phyloP scores from a whole-genome alignment of 768 basidiomycete genomes.

The Pisolithus sp. region DNA sequence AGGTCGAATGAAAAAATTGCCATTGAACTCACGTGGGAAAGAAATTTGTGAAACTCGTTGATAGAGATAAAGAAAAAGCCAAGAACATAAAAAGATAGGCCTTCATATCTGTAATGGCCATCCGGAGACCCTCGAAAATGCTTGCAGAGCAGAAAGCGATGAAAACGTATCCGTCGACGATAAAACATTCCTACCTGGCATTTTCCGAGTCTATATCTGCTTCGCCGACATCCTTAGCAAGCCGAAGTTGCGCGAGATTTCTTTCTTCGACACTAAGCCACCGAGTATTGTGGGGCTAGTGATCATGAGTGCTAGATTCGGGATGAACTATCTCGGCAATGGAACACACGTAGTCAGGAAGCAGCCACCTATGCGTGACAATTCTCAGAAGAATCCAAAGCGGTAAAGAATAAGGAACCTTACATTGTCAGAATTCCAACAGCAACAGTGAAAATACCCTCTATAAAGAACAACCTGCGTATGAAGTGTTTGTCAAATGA shows the following conservation, averaged over 20 bases:
- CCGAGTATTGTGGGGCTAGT: constrained; percentile 53
- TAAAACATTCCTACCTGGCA: constrained; percentile 43
- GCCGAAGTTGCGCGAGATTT: constrained; percentile 56
- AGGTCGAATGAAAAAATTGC: background rate
- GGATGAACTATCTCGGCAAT: background rate
- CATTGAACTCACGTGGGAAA: constrained; percentile 39
- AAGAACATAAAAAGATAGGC: constrained; percentile 40
- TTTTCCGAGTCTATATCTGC: constrained; percentile 53
- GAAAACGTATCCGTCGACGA: background rate
- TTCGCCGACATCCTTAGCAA: constrained; percentile 64
- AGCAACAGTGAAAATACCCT: constrained; percentile 58
- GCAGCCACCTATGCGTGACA: constrained; percentile 38
- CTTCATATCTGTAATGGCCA: too few relatives aligned
- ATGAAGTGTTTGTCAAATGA: background rate
- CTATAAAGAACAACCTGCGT: constrained; percentile 67
- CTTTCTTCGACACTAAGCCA: constrained; percentile 49
- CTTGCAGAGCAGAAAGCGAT: constrained; percentile 44
- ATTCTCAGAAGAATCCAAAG: background rate
- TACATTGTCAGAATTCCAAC: constrained; percentile 53
- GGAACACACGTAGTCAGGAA: constrained; percentile 49
- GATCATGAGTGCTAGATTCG: too few relatives aligned
- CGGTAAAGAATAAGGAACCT: background rate
- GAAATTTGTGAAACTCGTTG: constrained; percentile 56
- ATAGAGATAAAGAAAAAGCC: constrained; percentile 43
- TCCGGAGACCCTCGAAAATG: constrained; percentile 1